phyloP scores from a whole-genome alignment of 2,329 filamentous ascomycete genomes.

The Apiospora koreana region DNA sequence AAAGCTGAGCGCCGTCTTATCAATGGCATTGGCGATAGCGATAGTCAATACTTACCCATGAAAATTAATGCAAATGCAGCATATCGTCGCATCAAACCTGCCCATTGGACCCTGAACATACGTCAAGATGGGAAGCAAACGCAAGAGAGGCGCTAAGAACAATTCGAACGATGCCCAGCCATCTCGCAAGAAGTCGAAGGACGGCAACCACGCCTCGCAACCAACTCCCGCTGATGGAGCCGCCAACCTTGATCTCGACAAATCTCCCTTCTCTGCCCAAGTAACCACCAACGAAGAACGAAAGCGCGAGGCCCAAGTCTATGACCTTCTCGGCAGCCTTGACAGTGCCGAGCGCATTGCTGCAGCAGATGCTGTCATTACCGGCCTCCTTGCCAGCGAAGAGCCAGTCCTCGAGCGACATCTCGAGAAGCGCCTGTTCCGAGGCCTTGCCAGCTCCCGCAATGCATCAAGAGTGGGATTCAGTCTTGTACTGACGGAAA shows the following conservation, averaged over 20 bases:
- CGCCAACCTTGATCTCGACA: constrained; percentile 35
- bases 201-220: constrained; percentile 21
- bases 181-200: constrained; percentile 39
- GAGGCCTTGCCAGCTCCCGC: constrained; percentile 84
- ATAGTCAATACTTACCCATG: not conserved
- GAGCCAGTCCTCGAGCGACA: constrained; percentile 59
- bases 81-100: constrained; percentile 1
- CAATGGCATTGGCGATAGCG: not conserved
- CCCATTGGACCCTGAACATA: constrained; percentile 11
- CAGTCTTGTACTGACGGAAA: constrained; percentile 82
- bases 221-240: constrained; percentile 20
- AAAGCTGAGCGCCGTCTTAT: not conserved
- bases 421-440: constrained; percentile 71
- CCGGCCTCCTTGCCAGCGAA: constrained; percentile 52
- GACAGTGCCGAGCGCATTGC: constrained; percentile 56
- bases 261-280: constrained; percentile 52
- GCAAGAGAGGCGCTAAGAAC: constrained; percentile 41
- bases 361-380: constrained; percentile 60
- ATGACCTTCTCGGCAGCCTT: constrained; percentile 63
- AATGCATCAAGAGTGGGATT: constrained; percentile 89
- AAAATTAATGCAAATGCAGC: not conserved
- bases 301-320: constrained; percentile 59
- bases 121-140: constrained; percentile 41
- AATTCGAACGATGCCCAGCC: constrained; percentile 26
- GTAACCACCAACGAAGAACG: constrained; percentile 50